Evolutionary conservation across 2,329 filamentous ascomycete genomes (phyloP).

Genomic region (Periglandula ipomoeae): DNA sequence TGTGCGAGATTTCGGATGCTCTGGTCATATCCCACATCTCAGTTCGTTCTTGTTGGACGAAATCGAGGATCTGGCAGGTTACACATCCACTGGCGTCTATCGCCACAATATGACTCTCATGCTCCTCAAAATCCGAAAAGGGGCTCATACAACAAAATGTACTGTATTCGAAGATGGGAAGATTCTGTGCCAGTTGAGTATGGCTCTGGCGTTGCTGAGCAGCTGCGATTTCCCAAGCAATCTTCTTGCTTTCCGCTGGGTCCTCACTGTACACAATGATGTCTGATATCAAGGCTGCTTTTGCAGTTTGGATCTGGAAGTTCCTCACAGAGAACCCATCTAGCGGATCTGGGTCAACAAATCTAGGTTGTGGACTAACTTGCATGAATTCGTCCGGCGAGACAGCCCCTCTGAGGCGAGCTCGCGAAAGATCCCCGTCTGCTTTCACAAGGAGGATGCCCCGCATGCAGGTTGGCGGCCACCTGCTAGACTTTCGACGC

Average conservation of each 20-base stretch:
- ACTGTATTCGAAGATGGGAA: conserved; percentile 60
- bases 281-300: conserved; percentile 80
- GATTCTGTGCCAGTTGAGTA: conserved; percentile 47
- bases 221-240: conserved; percentile 59
- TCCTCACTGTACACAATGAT: conserved; percentile 86
- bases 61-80: conserved; percentile 76
- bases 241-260: conserved; percentile 46
- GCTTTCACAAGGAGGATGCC: conserved; percentile 82
- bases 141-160: conserved; percentile 65
- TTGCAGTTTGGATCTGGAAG: conserved; percentile 91
- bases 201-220: conserved; percentile 71
- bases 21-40: conserved; percentile 95
- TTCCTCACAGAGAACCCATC: conserved; percentile 94
- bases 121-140: conserved; percentile 63
- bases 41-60: conserved; percentile 76
- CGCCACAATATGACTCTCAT: conserved; percentile 62
- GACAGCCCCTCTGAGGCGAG: conserved; percentile 80
- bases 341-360: conserved; percentile 74
- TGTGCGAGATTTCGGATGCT: conserved; percentile 78
- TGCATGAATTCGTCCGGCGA: conserved; percentile 71
- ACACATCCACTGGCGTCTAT: conserved; percentile 61
- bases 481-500: conserved; percentile 60
- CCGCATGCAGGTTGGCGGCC: conserved; percentile 63
- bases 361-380: conserved; percentile 41
- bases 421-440: conserved; percentile 63